These are phyloP conservation scores for Cenchrus fungigraminus DNA, from an alignment of 176 grass and related monocot genomes.

Conservation along the genomic window DNA sequence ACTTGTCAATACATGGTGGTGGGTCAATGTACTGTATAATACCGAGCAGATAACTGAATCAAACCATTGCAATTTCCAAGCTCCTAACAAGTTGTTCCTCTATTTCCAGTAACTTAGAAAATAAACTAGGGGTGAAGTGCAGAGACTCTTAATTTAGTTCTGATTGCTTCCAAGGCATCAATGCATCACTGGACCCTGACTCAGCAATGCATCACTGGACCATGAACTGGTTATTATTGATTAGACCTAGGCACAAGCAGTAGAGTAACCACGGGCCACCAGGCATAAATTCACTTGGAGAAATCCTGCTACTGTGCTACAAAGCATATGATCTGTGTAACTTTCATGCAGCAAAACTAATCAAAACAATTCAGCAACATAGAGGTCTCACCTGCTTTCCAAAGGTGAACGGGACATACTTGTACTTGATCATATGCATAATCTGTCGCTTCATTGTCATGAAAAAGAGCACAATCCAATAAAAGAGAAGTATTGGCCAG, in stretches of 20 bases:
- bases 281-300: background rate
- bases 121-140: background rate
- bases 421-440: constrained; percentile 88
- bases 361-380: background rate
- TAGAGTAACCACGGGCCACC: background rate
- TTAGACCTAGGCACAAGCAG: background rate
- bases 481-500: constrained; percentile 89
- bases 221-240: background rate
- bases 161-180: background rate
- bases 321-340: background rate
- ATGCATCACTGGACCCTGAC: background rate
- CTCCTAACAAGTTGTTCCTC: background rate
- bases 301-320: background rate
- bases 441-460: constrained; percentile 92
- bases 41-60: background rate
- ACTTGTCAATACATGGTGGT: constrained; percentile 6
- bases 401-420: constrained; percentile 76
- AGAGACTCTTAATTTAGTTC: background rate
- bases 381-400: constrained; percentile 77
- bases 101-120: background rate
- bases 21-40: background rate
- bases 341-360: background rate
- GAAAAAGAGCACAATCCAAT: constrained; percentile 84
- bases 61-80: background rate
- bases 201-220: background rate